A percentile compares a stretch with the other conserved stretches of the same genome.
These are phyloP conservation scores for Pichia paraexigua DNA, from an alignment of 805 yeast species.

Conservation along the genomic window DNA sequence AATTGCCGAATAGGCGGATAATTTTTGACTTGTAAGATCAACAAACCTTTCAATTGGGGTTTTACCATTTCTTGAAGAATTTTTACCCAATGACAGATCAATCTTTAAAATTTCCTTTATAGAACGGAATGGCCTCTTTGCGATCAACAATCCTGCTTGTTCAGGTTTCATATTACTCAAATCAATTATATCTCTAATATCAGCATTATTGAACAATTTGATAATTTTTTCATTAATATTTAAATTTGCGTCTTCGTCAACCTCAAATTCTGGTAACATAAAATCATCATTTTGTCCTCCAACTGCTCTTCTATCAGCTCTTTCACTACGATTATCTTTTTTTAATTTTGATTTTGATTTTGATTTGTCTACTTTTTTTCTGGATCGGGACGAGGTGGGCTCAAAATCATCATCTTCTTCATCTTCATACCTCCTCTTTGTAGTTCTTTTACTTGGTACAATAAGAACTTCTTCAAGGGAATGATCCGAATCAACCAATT, in stretches of 20 bases:
- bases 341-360: neutral
- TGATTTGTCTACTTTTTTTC: neutral
- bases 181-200: conserved; percentile 69
- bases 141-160: conserved; percentile 56
- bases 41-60: conserved; percentile 64
- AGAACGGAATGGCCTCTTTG: conserved; percentile 59
- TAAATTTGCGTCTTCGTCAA: conserved; percentile 22
- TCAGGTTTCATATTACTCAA: conserved; percentile 63
- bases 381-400: neutral
- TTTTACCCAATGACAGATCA: conserved; percentile 33
- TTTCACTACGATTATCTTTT: neutral
- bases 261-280: conserved; percentile 24
- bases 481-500: conserved; percentile 3
- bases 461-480: conserved; percentile 6
- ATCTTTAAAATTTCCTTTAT: conserved; percentile 53
- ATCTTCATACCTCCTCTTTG: conserved; percentile 38
- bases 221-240: conserved; percentile 60
- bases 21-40: conserved; percentile 58
- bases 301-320: conserved; percentile 13
- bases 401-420: conserved; percentile 33
- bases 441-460: neutral
- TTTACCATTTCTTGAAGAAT: conserved; percentile 4
- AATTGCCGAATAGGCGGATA: conserved; percentile 89
- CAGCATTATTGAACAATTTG: conserved; percentile 72
- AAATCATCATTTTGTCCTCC: conserved; percentile 31